Evolutionary conservation across 441 rosid genomes (phyloP).

Genomic region (Omphalea diandra): DNA sequence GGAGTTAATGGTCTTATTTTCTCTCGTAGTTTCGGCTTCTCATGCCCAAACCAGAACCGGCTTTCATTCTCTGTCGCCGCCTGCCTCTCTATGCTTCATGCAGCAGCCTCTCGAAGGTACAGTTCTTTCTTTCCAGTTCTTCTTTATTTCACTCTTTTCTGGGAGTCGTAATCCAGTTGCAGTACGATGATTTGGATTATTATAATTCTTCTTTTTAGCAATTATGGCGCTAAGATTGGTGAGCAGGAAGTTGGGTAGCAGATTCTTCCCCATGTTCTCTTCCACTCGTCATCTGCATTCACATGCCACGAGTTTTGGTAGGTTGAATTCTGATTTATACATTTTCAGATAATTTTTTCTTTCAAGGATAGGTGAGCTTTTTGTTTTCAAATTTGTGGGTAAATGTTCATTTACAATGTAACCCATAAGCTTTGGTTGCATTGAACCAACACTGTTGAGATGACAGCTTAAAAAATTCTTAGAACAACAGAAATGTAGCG

Average conservation of each 20-base stretch:
- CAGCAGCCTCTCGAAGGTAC: too few relatives aligned
- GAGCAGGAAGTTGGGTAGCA: conserved; percentile 46
- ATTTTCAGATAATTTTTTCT: neutral
- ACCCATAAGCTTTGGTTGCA: neutral
- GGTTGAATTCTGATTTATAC: neutral
- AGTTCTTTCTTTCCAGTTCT: too few relatives aligned
- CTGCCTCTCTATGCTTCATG: too few relatives aligned
- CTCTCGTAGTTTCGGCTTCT: too few relatives aligned
- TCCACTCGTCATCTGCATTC: conserved; percentile 62
- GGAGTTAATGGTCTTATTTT: too few relatives aligned
- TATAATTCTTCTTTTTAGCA: neutral
- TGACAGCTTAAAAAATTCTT: neutral
- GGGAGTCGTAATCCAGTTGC: too few relatives aligned
- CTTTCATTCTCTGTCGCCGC: too few relatives aligned
- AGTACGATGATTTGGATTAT: too few relatives aligned
- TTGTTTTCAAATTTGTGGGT: neutral
- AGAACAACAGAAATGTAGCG: neutral
- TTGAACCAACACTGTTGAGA: neutral
- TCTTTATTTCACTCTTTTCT: too few relatives aligned
- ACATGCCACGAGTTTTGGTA: conserved; percentile 95
- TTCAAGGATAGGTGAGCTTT: neutral
- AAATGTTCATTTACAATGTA: neutral
- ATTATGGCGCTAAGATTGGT: conserved; percentile 57
- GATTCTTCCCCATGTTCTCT: conserved; percentile 38
- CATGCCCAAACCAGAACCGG: too few relatives aligned